Percentiles rank a stretch among this genome's conserved stretches.
Evolutionary conservation across 1,284 basidiomycete genomes (phyloP).

Genomic region (Cutaneotrichosporon cyanovorans): DNA sequence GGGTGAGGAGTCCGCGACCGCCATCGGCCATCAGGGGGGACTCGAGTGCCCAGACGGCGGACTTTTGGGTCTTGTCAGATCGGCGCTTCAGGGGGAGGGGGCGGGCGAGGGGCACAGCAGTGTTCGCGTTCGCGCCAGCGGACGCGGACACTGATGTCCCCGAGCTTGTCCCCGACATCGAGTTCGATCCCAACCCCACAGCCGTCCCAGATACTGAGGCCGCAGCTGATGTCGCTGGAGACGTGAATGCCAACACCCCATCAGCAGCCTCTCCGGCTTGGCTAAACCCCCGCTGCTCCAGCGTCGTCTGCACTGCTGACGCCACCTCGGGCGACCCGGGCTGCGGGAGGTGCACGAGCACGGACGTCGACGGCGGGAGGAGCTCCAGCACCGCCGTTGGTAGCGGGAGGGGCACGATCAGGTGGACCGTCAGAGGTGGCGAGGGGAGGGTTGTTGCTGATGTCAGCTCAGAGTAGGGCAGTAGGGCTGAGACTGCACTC

Average conservation of each 20-base stretch:
- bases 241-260: no score
- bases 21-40: conserved; percentile 43
- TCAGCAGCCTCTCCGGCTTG: no score
- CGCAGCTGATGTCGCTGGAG: conserved; percentile 21
- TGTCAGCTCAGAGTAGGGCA: not conserved
- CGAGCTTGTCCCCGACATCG: no score
- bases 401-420: conserved; percentile 42
- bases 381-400: conserved; percentile 29
- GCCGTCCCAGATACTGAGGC: no score
- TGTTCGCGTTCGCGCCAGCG: not conserved
- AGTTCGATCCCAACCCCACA: no score
- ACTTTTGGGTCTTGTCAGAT: conserved; percentile 34
- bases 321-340: conserved; percentile 25
- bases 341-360: conserved; percentile 32
- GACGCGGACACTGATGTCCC: conserved; percentile 8
- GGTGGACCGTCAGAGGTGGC: conserved; percentile 34
- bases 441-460: conserved; percentile 41
- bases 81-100: conserved; percentile 37
- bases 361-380: conserved; percentile 38
- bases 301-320: conserved; percentile 8
- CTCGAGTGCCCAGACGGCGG: conserved; percentile 45
- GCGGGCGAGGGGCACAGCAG: conserved; percentile 14
- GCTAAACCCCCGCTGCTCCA: conserved; percentile 27
- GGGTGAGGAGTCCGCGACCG: conserved; percentile 49
- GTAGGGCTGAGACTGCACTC: conserved; percentile 8